A percentile compares a stretch with the other conserved stretches of the same genome.
These are phyloP conservation scores for Jackrogersella multiformis DNA, from an alignment of 495 filamentous ascomycete genomes.

Conservation along the genomic window DNA sequence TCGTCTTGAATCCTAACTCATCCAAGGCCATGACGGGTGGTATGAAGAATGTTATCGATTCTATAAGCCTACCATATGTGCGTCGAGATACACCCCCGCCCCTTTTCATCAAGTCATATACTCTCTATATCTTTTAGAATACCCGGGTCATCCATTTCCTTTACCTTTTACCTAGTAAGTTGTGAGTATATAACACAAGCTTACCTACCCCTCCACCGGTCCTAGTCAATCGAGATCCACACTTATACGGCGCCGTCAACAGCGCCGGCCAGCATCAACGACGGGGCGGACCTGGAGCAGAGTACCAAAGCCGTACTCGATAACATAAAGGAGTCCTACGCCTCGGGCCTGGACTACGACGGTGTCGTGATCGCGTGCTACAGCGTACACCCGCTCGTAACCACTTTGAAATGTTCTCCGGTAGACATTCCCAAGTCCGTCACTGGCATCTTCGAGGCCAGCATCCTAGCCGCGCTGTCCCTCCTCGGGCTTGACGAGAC, in stretches of 20 bases:
- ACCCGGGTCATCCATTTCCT: neutral
- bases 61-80: slow-evolving; percentile 61
- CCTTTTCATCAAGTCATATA: neutral
- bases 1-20: slow-evolving; percentile 94
- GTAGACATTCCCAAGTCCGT: slow-evolving; percentile 53
- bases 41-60: slow-evolving; percentile 69
- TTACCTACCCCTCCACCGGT: neutral
- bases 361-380: slow-evolving; percentile 90
- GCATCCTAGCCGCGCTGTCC: slow-evolving; percentile 67
- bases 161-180: neutral
- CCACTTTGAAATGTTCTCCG: slow-evolving; percentile 57
- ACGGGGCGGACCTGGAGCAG: slow-evolving; percentile 62
- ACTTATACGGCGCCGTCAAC: slow-evolving; percentile 63
- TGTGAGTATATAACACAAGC: neutral
- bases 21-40: slow-evolving; percentile 82
- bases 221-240: slow-evolving; percentile 53
- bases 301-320: slow-evolving; percentile 65
- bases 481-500: slow-evolving; percentile 54
- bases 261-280: slow-evolving; percentile 71
- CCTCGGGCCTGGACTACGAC: slow-evolving; percentile 66
- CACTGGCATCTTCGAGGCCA: slow-evolving; percentile 89
- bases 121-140: too few species aligned
- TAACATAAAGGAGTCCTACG: slow-evolving; percentile 52
- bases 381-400: slow-evolving; percentile 84
- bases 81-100: slow-evolving; percentile 9